Base-by-base conservation (phyloP, 1,139 yeast species). In the Hyphopichia pseudoburtonii region DNA sequence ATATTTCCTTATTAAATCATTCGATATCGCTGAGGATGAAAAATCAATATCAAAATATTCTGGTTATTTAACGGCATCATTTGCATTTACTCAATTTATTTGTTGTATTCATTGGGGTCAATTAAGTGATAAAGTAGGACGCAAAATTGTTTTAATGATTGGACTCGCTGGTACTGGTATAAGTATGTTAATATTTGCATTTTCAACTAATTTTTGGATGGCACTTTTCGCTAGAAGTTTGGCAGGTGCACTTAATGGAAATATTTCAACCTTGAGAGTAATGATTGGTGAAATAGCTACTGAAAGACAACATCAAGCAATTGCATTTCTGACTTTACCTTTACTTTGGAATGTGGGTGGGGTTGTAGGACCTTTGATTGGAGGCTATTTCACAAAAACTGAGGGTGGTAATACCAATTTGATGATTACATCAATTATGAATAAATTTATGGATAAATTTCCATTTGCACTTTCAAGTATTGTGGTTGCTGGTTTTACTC, bases 381-480 rank as follows among this genome's bases (percentile, higher is more conserved):
- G 33, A 11, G 33, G 26, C 3, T 30, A 30, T 22, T 30, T 30
- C 18, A 30, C 33, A 3, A 18, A 19, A 12, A 5, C 24, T 9
- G 32, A 29, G 12, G 9, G 12, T 18, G 16, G 10, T 9, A 14
- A 7, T 6, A 8, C 16, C 14, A 12, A 5, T 10, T 3, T 5
- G 5, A 11, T 5, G 11, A 19, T 4, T 12, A 14, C 11, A 6
- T 9, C 27, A 15, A 3, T 30, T 5, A 14, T 30, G 6, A 54
- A 60, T 17, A 39, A 38, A 11, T 55, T 77, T 39, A 62, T 75
- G 23, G 52, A 62, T 17, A 56, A 54, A 30, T 67, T 68, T 50
- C 87, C 87, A 0, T 82, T 78, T 49, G 79, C 83, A 1, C 58
- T 80, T 44, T 80, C 85, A 4, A 82, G 80, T 51, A 50, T 82